These are phyloP conservation scores for Umbelopsis sp. DNA, from an alignment of 192 early-diverging fungal genomes.

Conservation along the genomic window DNA sequence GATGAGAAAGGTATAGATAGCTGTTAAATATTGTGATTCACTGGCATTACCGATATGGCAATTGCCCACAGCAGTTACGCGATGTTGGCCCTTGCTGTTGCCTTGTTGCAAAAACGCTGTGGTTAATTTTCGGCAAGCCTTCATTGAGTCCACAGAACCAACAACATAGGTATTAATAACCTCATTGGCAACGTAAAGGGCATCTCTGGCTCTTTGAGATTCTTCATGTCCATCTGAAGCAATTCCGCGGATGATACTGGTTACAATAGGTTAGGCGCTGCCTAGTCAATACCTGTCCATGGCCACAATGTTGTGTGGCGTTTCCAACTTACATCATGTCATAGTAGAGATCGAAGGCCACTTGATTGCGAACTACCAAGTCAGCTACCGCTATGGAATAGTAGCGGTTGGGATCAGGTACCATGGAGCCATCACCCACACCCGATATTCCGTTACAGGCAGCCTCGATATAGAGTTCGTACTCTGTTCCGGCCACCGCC, in stretches of 20 bases:
- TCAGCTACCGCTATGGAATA: slow-evolving; percentile 67
- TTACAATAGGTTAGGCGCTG: neutral
- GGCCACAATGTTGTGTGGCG: neutral
- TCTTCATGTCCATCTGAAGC: slow-evolving; percentile 70
- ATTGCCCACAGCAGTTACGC: slow-evolving; percentile 89
- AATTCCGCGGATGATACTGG: slow-evolving; percentile 73
- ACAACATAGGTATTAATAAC: slow-evolving; percentile 75
- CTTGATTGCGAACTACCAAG: slow-evolving; percentile 68
- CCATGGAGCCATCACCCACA: slow-evolving; percentile 56
- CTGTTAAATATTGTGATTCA: neutral
- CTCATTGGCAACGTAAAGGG: slow-evolving; percentile 75
- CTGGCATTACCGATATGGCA: slow-evolving; percentile 54
- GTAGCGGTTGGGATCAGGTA: slow-evolving; percentile 64
- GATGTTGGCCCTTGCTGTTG: slow-evolving; percentile 64
- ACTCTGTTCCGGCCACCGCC: slow-evolving; percentile 48
- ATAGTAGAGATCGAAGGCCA: slow-evolving; percentile 68
- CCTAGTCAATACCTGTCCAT: neutral
- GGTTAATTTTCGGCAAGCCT: slow-evolving; percentile 47
- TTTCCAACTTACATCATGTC: slow-evolving; percentile 50
- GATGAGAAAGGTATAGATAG: slow-evolving; percentile 22
- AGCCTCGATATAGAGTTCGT: slow-evolving; percentile 84
- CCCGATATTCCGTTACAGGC: slow-evolving; percentile 97
- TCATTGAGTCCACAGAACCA: slow-evolving; percentile 50
- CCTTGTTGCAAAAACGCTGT: slow-evolving; percentile 67
- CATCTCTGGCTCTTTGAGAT: slow-evolving; percentile 73